Base-by-base conservation (phyloP, 495 filamentous ascomycete species). In the Jackrogersella multiformis region DNA sequence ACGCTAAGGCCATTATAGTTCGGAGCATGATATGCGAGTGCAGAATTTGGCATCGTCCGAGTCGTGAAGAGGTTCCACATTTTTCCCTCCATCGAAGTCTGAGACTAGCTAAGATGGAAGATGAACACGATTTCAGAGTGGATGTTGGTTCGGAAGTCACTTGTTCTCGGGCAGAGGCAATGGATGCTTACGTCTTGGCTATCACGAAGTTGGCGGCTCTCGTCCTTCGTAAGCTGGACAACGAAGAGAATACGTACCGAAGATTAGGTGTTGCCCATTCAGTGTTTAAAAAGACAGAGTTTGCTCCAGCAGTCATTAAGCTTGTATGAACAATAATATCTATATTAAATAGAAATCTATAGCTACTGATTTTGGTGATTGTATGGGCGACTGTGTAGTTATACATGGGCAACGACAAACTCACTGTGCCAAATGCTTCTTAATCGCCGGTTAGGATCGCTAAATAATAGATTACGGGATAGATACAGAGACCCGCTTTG, bases 401-500 rank as follows among this genome's bases (percentile, higher is more conserved):
- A 2, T 13, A 39, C 16, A 39, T n/a, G 16, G 16, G 12, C 16
- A n/a, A n/a, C 23, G 20, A 12, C 18, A 24, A 44, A 44, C 41
- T 10, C 16, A 44, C 7, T 21, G 23, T 9, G 18, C 18, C 12
- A 0, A 44, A 44, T n/a, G 18, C 13, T 13, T 38, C 13, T 30
- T 30, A 7, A 4, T n/a, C 21, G 5, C 5, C 52, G n/a, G n/a
- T n/a, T n/a, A n/a, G n/a, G n/a, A n/a, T n/a, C n/a, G n/a, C n/a
- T n/a, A n/a, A n/a, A n/a, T n/a, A 28, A 28, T 44, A 24, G 15
- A 32, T 57, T 52, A 28, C 5, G 34, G 34, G 39, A 21, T 0
- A 20, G 16, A 61, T 23, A 56, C 3, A 21, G 52, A 15, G 5
- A 48, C 41, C 35, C 57, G 51, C 52, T 62, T 61, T 32, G 15